These are phyloP conservation scores for Cyclotella choctawhatcheeana DNA, from an alignment of 108 stramenopile species.

Conservation along the genomic window DNA sequence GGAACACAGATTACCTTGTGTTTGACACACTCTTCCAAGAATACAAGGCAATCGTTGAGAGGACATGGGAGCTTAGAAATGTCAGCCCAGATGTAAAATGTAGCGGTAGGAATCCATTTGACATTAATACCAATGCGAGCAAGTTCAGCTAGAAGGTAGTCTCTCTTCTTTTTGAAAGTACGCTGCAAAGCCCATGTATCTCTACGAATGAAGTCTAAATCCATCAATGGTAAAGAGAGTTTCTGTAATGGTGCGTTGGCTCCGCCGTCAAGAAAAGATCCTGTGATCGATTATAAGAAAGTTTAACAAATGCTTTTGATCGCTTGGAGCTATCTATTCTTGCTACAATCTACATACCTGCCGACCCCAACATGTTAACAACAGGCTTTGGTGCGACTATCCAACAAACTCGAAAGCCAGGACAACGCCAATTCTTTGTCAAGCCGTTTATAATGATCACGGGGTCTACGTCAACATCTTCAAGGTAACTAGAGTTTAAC, in stretches of 20 bases:
- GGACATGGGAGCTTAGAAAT: conserved; percentile 37
- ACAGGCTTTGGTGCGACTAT: conserved; percentile 56
- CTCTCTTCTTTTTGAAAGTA: conserved; percentile 44
- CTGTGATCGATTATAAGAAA: not conserved
- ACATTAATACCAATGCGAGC: conserved; percentile 41
- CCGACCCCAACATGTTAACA: conserved; percentile 47
- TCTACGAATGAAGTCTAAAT: conserved; percentile 48
- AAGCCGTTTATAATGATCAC: conserved; percentile 56
- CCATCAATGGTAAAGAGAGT: conserved; percentile 51
- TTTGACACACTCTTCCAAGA: conserved; percentile 55
- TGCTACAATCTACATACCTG: conserved; percentile 22
- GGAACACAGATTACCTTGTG: conserved; percentile 54
- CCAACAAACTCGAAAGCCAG: conserved; percentile 59
- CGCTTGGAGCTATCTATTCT: not conserved
- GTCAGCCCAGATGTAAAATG: conserved; percentile 58
- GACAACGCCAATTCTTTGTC: conserved; percentile 62
- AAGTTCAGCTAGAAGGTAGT: conserved; percentile 38
- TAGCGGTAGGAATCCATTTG: conserved; percentile 45
- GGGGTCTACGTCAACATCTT: conserved; percentile 57
- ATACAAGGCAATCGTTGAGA: conserved; percentile 48
- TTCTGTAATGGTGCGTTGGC: conserved; percentile 56
- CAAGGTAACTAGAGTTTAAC: conserved; percentile 26
- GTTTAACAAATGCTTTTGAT: not conserved
- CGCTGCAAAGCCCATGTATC: conserved; percentile 52
- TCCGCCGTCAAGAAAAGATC: conserved; percentile 54